Conservation (phyloP, 2,329 filamentous ascomycete species). For the Penicillium paneum region DNA sequence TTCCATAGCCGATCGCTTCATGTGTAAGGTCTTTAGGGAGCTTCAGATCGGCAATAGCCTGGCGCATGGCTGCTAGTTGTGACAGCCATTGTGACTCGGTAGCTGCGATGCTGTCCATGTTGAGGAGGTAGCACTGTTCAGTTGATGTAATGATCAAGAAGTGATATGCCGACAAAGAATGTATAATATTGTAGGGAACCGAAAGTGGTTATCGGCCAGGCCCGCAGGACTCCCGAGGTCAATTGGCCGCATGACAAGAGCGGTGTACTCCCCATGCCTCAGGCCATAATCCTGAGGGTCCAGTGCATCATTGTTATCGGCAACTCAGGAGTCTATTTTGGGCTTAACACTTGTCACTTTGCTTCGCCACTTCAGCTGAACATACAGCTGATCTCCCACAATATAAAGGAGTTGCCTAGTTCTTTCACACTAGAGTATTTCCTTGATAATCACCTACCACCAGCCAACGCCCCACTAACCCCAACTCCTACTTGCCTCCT, state of each 20-base stretch:
- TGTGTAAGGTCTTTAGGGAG: conserved; percentile 50
- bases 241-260: conserved; percentile 11
- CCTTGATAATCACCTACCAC: not conserved
- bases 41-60: conserved; percentile 72
- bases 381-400: not conserved
- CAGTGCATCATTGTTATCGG: conserved; percentile 12
- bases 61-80: conserved; percentile 81
- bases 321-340: conserved; percentile 10
- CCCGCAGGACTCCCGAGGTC: conserved; percentile 5
- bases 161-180: not conserved
- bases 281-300: conserved; percentile 15
- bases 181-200: not conserved
- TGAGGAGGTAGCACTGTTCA: not conserved
- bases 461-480: not conserved
- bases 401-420: not conserved
- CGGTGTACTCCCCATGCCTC: conserved; percentile 12
- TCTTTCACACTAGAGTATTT: not conserved
- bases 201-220: conserved; percentile 12
- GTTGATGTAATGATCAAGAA: not conserved
- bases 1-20: conserved; percentile 47
- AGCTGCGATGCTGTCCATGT: conserved; percentile 24
- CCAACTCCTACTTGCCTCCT: conserved; percentile 2
- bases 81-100: conserved; percentile 72
- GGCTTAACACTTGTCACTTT: conserved; percentile 14
- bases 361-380: conserved; percentile 2